Base-by-base conservation (phyloP, 2,329 filamentous ascomycete species). In the Epichloe uncinata region DNA sequence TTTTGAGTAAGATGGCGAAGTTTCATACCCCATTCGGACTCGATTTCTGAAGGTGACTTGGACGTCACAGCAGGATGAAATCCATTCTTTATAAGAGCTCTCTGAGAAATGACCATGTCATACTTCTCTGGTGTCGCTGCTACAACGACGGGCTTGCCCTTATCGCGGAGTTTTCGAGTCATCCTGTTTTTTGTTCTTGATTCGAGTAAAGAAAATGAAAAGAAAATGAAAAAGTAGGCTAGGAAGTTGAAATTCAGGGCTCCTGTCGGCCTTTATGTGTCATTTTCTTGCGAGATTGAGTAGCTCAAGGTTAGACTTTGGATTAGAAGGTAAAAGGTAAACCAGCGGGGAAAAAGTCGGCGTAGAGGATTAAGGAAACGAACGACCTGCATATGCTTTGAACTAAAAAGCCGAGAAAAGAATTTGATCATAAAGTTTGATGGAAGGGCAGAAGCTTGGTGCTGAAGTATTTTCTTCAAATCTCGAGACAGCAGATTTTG, bases 41-140 rank as follows among this genome's bases (percentile, higher is more conserved):
- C 48, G 7, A 57, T n/a, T 30, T 56, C 40, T 3, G 37, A 37
- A 5, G 44, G 42, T 2, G 49, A 38, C 18, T 50, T 52, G 7
- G 18, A 35, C 5, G 56, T 57, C 30, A 58, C 57, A 5, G 52
- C 47, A 1, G 50, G 52, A 43, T 56, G 55, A 30, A 58, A 56
- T 18, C 55, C 55, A 33, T 38, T 18, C 13, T 36, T 22, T 11
- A 47, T 22, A 11, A 58, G 51, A 30, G 52, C 48, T 20, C 42
- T 20, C 4, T 42, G 51, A 18, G 57, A 58, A 18, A 51, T 37
- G 0, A 18, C 7, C 37, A 58, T 54, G 43, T 52, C 49, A 33
- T 58, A 58, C 15, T 16, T 48, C 3, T 45, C 36, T 11, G 49
- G 13, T 30, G 18, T 37, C 15, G 41, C 34, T 16, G 43, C 33